Conservation (phyloP, 306 rosid species). For the Sophora flavescens region DNA sequence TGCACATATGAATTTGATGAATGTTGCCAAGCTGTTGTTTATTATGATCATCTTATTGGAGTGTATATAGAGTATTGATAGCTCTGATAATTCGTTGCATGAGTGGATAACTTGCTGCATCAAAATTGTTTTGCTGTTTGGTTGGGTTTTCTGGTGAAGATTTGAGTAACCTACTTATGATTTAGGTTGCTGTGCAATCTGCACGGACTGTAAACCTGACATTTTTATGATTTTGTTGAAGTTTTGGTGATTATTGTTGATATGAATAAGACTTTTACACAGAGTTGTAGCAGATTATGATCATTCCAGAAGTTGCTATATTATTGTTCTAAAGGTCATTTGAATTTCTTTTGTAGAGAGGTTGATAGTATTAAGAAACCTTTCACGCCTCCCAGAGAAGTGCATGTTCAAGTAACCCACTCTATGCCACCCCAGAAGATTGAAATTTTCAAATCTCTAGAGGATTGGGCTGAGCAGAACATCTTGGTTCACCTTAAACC, state of each 20-base stretch:
- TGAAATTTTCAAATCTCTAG: conserved; percentile 84
- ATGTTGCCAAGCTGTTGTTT: not conserved
- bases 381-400: conserved; percentile 81
- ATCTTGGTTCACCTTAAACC: conserved; percentile 79
- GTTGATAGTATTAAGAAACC: conserved; percentile 79
- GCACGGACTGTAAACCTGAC: conserved; percentile 3
- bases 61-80: not conserved
- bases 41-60: conserved; percentile 29
- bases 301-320: not conserved
- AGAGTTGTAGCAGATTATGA: not conserved
- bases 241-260: not conserved
- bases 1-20: conserved; percentile 26
- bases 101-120: not conserved
- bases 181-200: not conserved
- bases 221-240: not conserved
- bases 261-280: not conserved
- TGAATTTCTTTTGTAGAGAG: conserved; percentile 58
- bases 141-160: conserved; percentile 16
- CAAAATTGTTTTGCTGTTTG: not conserved
- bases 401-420: conserved; percentile 85
- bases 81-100: conserved; percentile 9
- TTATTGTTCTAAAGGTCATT: conserved; percentile 33
- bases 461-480: conserved; percentile 87
- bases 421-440: conserved; percentile 92
- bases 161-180: conserved; percentile 7